These are phyloP conservation scores for Drechslerella stenobrocha DNA, from an alignment of 2,329 filamentous ascomycete species.

Conservation along the genomic window DNA sequence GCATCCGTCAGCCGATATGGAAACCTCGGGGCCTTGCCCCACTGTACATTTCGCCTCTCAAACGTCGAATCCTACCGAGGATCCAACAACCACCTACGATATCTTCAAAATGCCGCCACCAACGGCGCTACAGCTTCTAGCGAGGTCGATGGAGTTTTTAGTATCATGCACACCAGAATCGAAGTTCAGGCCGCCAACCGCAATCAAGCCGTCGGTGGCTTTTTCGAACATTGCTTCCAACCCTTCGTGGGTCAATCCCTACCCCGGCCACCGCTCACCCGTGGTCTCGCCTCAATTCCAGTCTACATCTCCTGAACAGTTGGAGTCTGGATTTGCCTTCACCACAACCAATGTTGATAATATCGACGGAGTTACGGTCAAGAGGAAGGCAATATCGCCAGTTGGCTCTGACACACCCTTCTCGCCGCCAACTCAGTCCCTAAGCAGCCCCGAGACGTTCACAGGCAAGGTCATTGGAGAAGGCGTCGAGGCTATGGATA, in stretches of 20 bases:
- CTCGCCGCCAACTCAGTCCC: conserved; percentile 23
- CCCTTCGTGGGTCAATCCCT: conserved; percentile 41
- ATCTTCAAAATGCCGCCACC: conserved; percentile 73
- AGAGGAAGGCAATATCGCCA: conserved; percentile 49
- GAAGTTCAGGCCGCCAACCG: conserved; percentile 31
- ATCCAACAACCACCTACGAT: conserved; percentile 61
- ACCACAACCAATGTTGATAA: conserved; percentile 49
- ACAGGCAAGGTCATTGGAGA: conserved; percentile 68
- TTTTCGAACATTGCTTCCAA: conserved; percentile 46
- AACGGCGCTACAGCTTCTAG: conserved; percentile 78
- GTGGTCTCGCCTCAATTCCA: conserved; percentile 25
- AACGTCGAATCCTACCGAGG: conserved; percentile 48
- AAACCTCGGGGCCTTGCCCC: conserved; percentile 32
- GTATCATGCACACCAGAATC: conserved; percentile 65
- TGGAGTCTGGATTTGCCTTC: conserved; percentile 55
- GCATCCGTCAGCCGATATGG: conserved; percentile 43
- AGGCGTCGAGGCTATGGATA: conserved; percentile 70
- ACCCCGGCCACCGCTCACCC: conserved; percentile 35
- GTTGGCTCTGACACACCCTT: conserved; percentile 46
- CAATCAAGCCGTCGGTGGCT: conserved; percentile 27
- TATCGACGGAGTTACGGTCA: conserved; percentile 50
- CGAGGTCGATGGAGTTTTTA: conserved; percentile 70
- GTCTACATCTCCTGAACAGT: conserved; percentile 61
- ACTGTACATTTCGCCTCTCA: conserved; percentile 46
- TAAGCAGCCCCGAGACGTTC: conserved; percentile 54